Conservation (phyloP, 176 grass and related monocot species). For the Saccharum spontaneum region DNA sequence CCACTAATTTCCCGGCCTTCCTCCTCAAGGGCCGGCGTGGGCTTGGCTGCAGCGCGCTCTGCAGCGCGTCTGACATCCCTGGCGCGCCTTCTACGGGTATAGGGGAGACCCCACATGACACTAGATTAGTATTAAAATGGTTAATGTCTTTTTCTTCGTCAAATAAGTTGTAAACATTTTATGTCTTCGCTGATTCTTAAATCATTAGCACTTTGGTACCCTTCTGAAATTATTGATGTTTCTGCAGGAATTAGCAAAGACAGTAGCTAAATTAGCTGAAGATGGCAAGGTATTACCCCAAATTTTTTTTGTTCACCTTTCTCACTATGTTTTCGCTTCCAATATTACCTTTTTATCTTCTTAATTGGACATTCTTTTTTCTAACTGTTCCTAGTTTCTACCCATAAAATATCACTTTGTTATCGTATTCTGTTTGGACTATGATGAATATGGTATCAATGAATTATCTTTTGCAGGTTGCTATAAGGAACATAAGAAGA, state of each 20-base stretch:
- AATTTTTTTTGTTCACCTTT: background rate
- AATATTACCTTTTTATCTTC: constrained; percentile 7
- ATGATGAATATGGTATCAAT: background rate
- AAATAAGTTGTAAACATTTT: background rate
- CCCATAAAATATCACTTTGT: background rate
- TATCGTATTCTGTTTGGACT: background rate
- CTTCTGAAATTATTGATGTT: constrained; percentile 36
- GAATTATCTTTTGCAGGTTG: constrained; percentile 56
- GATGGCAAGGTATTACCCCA: constrained; percentile 77
- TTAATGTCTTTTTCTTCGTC: background rate
- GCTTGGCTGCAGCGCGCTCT: too few relatives aligned
- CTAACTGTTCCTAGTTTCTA: background rate
- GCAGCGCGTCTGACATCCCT: too few relatives aligned
- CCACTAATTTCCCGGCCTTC: too few relatives aligned
- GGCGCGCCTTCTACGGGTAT: too few relatives aligned
- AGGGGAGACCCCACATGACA: too few relatives aligned
- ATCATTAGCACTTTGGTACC: background rate
- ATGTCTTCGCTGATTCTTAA: background rate
- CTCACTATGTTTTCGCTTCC: background rate
- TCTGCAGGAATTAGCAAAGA: constrained; percentile 82
- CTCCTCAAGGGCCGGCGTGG: too few relatives aligned
- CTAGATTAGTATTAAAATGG: background rate
- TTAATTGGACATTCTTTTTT: background rate
- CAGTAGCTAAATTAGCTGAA: constrained; percentile 79
- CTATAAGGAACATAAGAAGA: constrained; percentile 89